Evolutionary conservation across 129 eudicot genomes (phyloP).

Genomic region (Centella asiatica): DNA sequence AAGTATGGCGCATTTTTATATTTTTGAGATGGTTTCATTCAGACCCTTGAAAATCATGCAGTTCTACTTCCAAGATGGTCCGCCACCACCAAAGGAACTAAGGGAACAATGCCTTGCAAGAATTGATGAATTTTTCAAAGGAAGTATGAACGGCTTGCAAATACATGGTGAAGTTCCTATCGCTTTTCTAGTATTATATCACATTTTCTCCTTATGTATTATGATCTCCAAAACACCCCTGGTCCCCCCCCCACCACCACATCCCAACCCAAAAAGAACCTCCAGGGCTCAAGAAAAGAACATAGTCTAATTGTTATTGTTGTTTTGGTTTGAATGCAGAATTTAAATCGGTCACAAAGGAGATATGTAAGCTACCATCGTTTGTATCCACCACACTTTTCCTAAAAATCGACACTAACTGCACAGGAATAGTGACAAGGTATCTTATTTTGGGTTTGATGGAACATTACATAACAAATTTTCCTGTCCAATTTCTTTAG

Average conservation of each 20-base stretch:
- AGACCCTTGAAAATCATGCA: too few species aligned
- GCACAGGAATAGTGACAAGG: slow-evolving; percentile 50
- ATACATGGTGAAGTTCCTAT: slow-evolving; percentile 71
- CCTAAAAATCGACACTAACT: slow-evolving; percentile 36
- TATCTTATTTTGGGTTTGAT: not conserved
- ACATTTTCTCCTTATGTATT: too few species aligned
- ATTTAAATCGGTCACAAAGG: slow-evolving; percentile 52
- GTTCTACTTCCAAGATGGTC: slow-evolving; percentile 86
- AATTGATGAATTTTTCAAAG: slow-evolving; percentile 75
- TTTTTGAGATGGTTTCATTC: too few species aligned
- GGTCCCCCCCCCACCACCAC: too few species aligned
- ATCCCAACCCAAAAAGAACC: too few species aligned
- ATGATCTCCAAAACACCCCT: too few species aligned
- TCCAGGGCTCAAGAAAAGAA: too few species aligned
- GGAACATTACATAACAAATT: not conserved
- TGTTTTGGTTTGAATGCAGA: slow-evolving; percentile 25
- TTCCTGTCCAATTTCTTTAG: not conserved
- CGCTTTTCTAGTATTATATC: too few species aligned
- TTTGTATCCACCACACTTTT: slow-evolving; percentile 45
- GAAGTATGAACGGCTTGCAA: slow-evolving; percentile 73
- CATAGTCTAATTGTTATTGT: too few species aligned
- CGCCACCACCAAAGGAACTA: slow-evolving; percentile 80
- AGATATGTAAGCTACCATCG: slow-evolving; percentile 56
- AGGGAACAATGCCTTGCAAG: slow-evolving; percentile 73
- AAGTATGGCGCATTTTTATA: too few species aligned